Base-by-base conservation (phyloP, 495 filamentous ascomycete genomes). In the Penicillium silybi region DNA sequence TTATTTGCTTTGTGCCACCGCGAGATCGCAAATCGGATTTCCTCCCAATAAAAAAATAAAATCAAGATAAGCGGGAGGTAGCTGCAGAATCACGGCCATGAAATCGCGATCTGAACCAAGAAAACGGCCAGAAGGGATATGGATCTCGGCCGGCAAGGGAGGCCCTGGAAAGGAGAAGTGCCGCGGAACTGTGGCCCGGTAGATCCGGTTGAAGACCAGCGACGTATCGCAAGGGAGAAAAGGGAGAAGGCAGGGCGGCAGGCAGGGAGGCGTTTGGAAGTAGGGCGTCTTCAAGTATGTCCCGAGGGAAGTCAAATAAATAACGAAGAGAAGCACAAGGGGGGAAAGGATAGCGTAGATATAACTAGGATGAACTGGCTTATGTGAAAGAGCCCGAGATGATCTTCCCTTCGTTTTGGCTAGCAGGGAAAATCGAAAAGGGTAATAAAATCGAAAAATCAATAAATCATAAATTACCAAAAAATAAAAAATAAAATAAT, bases 141-240 rank as follows among this genome's bases (percentile, higher is more conserved):
- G 42, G 58, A 48, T 50, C 57, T 63, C 55, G 57, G 51, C 48
- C 67, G 67, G 69, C 66, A 71, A 71, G 71, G 65, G 61, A 65
- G 67, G 56, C 58, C 67, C 63, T 66, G 57, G 62, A 66, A 67
- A 64, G 69, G 63, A 71, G 64, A 62, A 63, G 61, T 63, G 61
- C 65, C 61, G 56, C 71, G 71, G 69, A 69, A 73, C 45, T 66
- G 46, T 52, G 56, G 50, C 58, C 69, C 65, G 71, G 66, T 65
- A 58, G 60, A 65, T 71, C 69, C 69, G 69, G 59, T 52, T 46
- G 42, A 54, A 55, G 54, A 62, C 52, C 61, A 60, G 54, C 32
- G 65, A 63, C 40, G 57, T 64, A 67, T 71, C 62, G 67, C 67
- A 74, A 70, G 68, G 68, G 67, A 68, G 65, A 59, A 58, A 59